Evolutionary conservation across 805 yeast species (phyloP).

Genomic region (Saturnispora sanitii): DNA sequence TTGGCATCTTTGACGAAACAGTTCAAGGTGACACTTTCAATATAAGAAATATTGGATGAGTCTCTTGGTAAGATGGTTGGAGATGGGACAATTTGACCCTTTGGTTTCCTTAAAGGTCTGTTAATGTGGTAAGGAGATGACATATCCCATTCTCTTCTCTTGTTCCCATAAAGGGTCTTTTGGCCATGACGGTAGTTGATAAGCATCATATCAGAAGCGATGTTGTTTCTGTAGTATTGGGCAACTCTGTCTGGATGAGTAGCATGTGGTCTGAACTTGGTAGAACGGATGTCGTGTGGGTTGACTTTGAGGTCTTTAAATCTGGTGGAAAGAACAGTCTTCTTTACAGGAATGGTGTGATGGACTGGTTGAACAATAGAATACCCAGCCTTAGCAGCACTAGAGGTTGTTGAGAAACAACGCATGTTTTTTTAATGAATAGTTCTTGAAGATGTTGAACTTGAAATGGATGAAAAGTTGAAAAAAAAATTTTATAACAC

Average conservation of each 20-base stretch:
- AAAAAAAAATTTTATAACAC: neutral
- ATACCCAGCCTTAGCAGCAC: constrained; percentile 40
- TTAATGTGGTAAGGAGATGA: constrained; percentile 81
- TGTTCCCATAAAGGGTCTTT: constrained; percentile 46
- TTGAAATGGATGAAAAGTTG: neutral
- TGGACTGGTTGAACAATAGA: constrained; percentile 87
- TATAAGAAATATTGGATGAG: constrained; percentile 61
- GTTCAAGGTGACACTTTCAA: constrained; percentile 60
- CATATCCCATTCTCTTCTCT: constrained; percentile 77
- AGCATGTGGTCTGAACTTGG: constrained; percentile 63
- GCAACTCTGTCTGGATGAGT: constrained; percentile 72
- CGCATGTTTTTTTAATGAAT: constrained; percentile 14
- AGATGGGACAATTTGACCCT: constrained; percentile 63
- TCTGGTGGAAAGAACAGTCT: constrained; percentile 63
- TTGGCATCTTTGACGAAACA: constrained; percentile 68
- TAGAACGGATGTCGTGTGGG: constrained; percentile 69
- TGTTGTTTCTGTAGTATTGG: constrained; percentile 66
- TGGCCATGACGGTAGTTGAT: constrained; percentile 66
- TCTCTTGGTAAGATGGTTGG: constrained; percentile 63
- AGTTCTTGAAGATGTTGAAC: no score
- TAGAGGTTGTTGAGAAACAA: constrained; percentile 27
- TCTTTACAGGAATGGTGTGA: constrained; percentile 70
- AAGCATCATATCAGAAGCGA: constrained; percentile 69
- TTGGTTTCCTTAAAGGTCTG: constrained; percentile 68
- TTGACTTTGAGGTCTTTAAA: constrained; percentile 58